phyloP scores from a whole-genome alignment of 495 filamentous ascomycete species.

The Jackrogersella multiformis region DNA sequence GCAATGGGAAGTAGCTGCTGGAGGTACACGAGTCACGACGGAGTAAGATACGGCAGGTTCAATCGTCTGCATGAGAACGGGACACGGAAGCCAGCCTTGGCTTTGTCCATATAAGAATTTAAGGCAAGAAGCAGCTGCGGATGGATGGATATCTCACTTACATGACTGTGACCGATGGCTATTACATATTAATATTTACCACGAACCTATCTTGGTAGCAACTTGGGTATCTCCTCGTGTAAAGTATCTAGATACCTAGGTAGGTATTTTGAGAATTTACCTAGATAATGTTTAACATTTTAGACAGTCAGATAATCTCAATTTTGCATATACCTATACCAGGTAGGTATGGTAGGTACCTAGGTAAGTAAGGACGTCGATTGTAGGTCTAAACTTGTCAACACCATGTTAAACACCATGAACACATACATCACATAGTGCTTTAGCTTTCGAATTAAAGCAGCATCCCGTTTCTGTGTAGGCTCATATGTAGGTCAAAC shows the following conservation, averaged over 20 bases:
- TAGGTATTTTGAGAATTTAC: too few relatives aligned
- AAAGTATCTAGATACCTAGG: not conserved
- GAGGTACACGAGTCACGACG: conserved; percentile 4
- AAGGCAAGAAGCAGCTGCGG: not conserved
- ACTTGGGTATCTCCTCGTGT: not conserved
- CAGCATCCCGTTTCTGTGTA: conserved; percentile 19
- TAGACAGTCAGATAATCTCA: too few relatives aligned
- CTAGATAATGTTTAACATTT: too few relatives aligned
- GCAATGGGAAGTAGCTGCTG: not conserved
- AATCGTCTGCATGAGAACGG: not conserved
- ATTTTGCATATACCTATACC: too few relatives aligned
- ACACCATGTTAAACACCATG: not conserved
- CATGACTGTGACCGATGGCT: not conserved
- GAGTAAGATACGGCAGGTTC: conserved; percentile 17
- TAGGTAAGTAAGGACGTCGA: too few relatives aligned
- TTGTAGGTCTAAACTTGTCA: too few relatives aligned
- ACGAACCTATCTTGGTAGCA: too few relatives aligned
- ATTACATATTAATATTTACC: too few relatives aligned
- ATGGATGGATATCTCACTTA: conserved; percentile 6
- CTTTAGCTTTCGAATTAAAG: conserved; percentile 18
- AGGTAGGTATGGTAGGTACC: not conserved
- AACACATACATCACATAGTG: not conserved
- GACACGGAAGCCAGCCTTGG: not conserved
- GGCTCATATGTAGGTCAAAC: conserved; percentile 1
- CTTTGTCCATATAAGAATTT: not conserved